These are phyloP conservation scores for Chrysanthemum lavandulifolium DNA, from an alignment of 129 eudicot species.

Conservation along the genomic window DNA sequence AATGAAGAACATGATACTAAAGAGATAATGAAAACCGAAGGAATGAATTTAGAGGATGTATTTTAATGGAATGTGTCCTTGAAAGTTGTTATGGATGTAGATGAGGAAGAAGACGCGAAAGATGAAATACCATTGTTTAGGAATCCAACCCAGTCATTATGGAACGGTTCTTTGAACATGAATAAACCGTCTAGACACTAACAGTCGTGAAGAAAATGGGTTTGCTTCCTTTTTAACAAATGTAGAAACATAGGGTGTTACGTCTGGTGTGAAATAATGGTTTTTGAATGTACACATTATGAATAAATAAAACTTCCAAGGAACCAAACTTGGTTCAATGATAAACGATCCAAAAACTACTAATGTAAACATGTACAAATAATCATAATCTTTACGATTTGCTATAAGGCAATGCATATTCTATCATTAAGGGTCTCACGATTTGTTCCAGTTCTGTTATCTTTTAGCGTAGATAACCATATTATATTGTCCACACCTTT, in stretches of 20 bases:
- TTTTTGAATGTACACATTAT: constrained; percentile 22
- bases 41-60: constrained; percentile 43
- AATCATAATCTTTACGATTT: constrained; percentile 14
- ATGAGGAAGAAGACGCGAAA: constrained; percentile 34
- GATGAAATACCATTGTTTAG: constrained; percentile 35
- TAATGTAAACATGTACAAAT: constrained; percentile 18
- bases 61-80: constrained; percentile 40
- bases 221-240: not conserved
- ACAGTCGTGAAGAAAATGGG: not conserved
- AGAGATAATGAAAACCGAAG: constrained; percentile 30
- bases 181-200: constrained; percentile 35
- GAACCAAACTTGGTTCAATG: constrained; percentile 22
- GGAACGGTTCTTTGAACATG: constrained; percentile 44
- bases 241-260: constrained; percentile 6
- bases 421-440: constrained; percentile 18
- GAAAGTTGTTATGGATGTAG: constrained; percentile 38
- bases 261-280: constrained; percentile 27
- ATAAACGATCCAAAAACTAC: not conserved
- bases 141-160: constrained; percentile 29
- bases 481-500: constrained; percentile 14
- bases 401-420: not conserved
- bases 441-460: not conserved
- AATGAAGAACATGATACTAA: constrained; percentile 34
- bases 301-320: constrained; percentile 34
- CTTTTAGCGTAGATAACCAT: not conserved